Base-by-base conservation (phyloP, 768 basidiomycete species). In the Tylopilus vinaceipallidus region DNA sequence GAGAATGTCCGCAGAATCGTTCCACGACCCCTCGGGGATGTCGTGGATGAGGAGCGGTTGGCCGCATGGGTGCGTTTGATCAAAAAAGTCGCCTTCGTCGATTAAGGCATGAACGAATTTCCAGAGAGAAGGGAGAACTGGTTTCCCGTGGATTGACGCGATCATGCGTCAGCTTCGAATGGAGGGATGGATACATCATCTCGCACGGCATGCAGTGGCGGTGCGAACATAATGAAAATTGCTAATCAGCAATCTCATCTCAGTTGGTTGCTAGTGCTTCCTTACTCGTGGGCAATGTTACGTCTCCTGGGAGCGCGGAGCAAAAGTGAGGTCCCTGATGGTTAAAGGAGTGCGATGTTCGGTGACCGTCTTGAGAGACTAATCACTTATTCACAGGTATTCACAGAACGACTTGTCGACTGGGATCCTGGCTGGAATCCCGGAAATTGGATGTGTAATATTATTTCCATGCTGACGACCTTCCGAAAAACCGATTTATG, bases 121-220 rank as follows among this genome's bases (percentile, higher is more conserved):
- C 14, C 17, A 51, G 46, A 47, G 19, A 29, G 35, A 38, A 33
- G 49, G 45, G 6, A 46, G 24, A 33, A n/a, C 36, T 9, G 47
- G 46, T 41, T 53, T 59, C 22, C 52, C 52, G 23, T 64, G 51
- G 54, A 55, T 58, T 53, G 48, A 58, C 56, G 53, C 65, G 34
- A 54, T 49, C 53, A 54, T 58, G 61, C 52, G 51, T 22, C 52
- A 46, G 30, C 50, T 49, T 54, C 26, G 48, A 29, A 42, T 30
- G 16, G 52, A 46, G 36, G 55, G 48, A 42, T 52, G 60, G 49
- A 46, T 55, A 45, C 57, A 61, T 61, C 53, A 57, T 55, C 56
- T 53, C 47, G 52, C 54, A 56, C 56, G 60, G 56, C 57, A 51
- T 57, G 50, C 49, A 39, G 67, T 61, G 63, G 66, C 67, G 36